Base-by-base conservation (phyloP, 192 early-diverging fungal species). In the Irineochytrium annulatum region DNA sequence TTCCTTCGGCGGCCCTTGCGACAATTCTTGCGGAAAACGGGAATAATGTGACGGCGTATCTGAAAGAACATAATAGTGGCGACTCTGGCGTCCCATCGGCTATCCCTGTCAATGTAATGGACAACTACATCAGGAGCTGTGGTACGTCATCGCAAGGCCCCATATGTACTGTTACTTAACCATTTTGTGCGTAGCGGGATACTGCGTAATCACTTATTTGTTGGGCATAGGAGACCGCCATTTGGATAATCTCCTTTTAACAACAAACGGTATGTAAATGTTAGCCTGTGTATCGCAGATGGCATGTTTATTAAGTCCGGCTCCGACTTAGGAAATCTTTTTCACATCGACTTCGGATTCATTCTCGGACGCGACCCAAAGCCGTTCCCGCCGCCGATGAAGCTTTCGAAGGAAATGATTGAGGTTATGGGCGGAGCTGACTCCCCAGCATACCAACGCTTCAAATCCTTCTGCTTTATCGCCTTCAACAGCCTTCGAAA, bases 381-480 rank as follows among this genome's bases (percentile, higher is more conserved):
- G 67, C 97, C 97, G 3, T 99, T 99, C 78, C 97, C 97, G 34
- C 95, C 97, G 13, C 97, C 97, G 0, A 99, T 99, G 95, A 99
- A 99, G 71, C 84, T 99, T 32, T 94, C 90, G 65, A 95, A 95
- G 63, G 97, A 99, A 79, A 99, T 99, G 97, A 92, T 99, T 3
- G 97, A 99, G 64, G 94, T 91, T 0, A 96, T 99, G 94, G 97
- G 97, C 33, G 95, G 95, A 27, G 85, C 91, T 29, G 79, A 84
- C 34, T 93, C 93, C 20, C 85, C 78, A 17, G 82, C 86, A 56
- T 99, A 93, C 75, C 89, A 91, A 68, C 83, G 85, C 35, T 99
- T 99, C 78, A 87, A 86, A 70, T 85, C 85, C 22, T 93, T 92
- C 70, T 97, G 92, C 67, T 95, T 92, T 72, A 88, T 91, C 6